Percentiles rank a stretch among this genome's conserved stretches.
Evolutionary conservation across 1,284 basidiomycete genomes (phyloP).

Genomic region (Tilletiopsis washingtonensis): DNA sequence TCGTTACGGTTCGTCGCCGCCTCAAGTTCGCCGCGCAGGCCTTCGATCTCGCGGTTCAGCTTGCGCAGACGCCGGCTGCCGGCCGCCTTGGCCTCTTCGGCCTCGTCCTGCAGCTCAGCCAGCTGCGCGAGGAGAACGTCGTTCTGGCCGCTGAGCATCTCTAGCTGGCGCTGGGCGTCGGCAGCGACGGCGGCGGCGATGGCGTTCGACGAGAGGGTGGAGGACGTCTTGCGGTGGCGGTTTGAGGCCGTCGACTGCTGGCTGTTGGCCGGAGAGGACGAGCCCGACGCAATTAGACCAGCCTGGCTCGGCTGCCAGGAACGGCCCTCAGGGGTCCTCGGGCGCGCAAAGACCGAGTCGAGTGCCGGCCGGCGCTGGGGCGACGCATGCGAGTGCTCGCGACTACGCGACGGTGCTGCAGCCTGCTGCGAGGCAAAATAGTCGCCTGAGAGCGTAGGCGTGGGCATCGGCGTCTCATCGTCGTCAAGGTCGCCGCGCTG

Average conservation of each 20-base stretch:
- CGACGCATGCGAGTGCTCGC: not conserved
- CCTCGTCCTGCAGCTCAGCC: conserved; percentile 31
- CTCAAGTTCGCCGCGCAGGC: conserved; percentile 31
- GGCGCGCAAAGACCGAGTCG: no score
- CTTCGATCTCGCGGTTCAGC: conserved; percentile 34
- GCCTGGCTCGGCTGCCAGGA: conserved; percentile 15
- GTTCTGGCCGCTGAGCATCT: conserved; percentile 27
- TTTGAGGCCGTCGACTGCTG: no score
- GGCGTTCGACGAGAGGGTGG: conserved; percentile 7
- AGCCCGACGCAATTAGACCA: conserved; percentile 16
- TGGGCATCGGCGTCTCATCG: conserved; percentile 4
- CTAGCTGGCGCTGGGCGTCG: conserved; percentile 30
- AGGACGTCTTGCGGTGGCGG: conserved; percentile 5
- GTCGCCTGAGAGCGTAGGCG: not conserved
- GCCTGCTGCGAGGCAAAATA: not conserved
- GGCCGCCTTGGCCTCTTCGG: conserved; percentile 22
- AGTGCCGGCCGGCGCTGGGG: not conserved
- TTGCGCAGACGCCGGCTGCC: conserved; percentile 23
- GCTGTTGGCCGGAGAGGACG: conserved; percentile 18
- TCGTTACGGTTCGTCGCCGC: conserved; percentile 24
- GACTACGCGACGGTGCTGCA: not conserved
- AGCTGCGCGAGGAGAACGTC: conserved; percentile 32
- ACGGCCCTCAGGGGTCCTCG: no score
- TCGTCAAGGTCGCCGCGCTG: not conserved
- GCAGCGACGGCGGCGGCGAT: not conserved